phyloP scores from a whole-genome alignment of 2,329 filamentous ascomycete genomes.

The Alternaria dauci region DNA sequence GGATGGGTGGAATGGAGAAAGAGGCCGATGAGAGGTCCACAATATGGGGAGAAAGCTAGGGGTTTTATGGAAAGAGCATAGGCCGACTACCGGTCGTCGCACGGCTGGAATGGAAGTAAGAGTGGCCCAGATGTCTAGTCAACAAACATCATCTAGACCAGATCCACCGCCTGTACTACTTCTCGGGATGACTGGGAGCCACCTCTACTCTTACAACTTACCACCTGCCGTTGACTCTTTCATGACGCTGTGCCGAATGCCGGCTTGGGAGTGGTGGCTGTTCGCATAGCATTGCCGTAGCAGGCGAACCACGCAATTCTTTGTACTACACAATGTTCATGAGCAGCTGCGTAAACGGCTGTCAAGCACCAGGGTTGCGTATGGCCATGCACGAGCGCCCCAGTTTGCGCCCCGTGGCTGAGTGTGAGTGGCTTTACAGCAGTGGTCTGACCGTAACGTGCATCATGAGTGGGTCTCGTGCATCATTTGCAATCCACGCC shows the following conservation, averaged over 20 bases:
- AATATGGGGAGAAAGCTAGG: not conserved
- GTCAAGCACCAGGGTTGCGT: conserved; percentile 16
- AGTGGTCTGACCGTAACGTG: conserved; percentile 28
- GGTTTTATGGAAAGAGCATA: conserved; percentile 18
- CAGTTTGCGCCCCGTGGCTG: conserved; percentile 30
- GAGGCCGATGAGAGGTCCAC: not conserved
- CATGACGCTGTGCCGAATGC: conserved; percentile 16
- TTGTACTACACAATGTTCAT: conserved; percentile 6
- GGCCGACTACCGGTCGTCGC: not conserved
- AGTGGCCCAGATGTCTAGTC: conserved; percentile 5
- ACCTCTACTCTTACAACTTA: not conserved
- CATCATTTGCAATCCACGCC: conserved; percentile 14
- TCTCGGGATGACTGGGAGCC: not conserved
- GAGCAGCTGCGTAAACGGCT: conserved; percentile 1
- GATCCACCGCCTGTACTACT: not conserved
- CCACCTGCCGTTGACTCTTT: not conserved
- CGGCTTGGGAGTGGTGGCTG: conserved; percentile 19
- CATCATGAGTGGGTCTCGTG: conserved; percentile 29
- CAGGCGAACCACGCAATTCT: conserved; percentile 1
- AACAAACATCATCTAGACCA: not conserved
- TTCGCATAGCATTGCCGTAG: not conserved
- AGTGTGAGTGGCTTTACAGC: conserved; percentile 24
- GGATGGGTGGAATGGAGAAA: not conserved
- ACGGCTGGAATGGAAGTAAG: not conserved
- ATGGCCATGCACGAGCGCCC: conserved; percentile 22